Evolutionary conservation across 1,284 basidiomycete genomes (phyloP).

Genomic region (Caloboletus firmus): DNA sequence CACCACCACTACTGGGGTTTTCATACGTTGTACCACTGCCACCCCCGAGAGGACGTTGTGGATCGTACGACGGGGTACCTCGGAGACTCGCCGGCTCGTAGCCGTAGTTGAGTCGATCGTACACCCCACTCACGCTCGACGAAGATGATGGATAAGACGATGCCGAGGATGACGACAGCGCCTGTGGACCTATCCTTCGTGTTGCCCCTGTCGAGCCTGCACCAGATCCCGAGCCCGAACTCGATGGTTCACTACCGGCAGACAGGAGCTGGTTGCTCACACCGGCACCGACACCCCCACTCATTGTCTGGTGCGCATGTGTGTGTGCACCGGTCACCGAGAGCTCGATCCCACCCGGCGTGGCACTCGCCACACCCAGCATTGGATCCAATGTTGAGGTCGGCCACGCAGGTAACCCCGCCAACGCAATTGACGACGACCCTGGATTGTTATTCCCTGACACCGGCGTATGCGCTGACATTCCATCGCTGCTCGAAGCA

Average conservation of each 20-base stretch:
- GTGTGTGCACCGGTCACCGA: conserved; percentile 14
- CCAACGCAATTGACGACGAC: conserved; percentile 25
- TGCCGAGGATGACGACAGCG: conserved; percentile 18
- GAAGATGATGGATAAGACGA: conserved; percentile 20
- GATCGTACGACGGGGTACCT: conserved; percentile 26
- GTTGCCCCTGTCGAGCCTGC: not conserved
- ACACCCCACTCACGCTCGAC: conserved; percentile 18
- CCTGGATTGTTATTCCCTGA: conserved; percentile 11
- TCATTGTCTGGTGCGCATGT: conserved; percentile 19
- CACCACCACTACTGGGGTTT: conserved; percentile 9
- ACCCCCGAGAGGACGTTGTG: conserved; percentile 19
- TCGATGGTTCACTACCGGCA: conserved; percentile 26
- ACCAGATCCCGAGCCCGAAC: conserved; percentile 13
- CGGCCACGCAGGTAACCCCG: conserved; percentile 35
- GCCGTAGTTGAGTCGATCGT: conserved; percentile 28
- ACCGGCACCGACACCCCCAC: conserved; percentile 3
- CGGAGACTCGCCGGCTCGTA: conserved; percentile 18
- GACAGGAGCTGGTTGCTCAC: conserved; percentile 32
- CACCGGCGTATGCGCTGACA: conserved; percentile 23
- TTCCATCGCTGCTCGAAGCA: conserved; percentile 18
- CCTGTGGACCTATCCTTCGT: conserved; percentile 26
- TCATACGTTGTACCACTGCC: conserved; percentile 19
- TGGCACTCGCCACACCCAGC: conserved; percentile 35
- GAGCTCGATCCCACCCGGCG: conserved; percentile 34
- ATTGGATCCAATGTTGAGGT: conserved; percentile 34